A percentile compares a stretch with the other conserved stretches of the same genome.
These are phyloP conservation scores for Huiozyma sinensis DNA, from an alignment of 805 yeast genomes.

Conservation along the genomic window DNA sequence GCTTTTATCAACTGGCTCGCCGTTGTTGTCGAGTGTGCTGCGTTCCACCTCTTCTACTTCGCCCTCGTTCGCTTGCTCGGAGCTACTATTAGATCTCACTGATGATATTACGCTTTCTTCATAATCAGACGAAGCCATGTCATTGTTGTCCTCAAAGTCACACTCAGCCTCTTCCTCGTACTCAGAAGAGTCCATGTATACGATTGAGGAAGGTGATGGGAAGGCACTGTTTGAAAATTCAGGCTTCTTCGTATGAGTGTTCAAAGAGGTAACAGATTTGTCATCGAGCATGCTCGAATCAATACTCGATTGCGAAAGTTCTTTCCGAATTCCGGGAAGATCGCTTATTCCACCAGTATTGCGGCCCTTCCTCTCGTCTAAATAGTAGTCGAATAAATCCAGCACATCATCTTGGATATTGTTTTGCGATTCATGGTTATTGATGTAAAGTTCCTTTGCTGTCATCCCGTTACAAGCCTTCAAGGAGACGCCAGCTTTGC, in stretches of 20 bases:
- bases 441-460: conserved; percentile 24
- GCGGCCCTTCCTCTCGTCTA: conserved; percentile 3
- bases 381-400: conserved; percentile 20
- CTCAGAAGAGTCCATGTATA: not conserved
- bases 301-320: conserved; percentile 19
- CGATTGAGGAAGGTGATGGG: not conserved
- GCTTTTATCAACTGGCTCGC: not conserved
- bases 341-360: conserved; percentile 5
- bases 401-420: conserved; percentile 17
- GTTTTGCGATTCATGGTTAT: conserved; percentile 3
- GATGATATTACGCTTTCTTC: conserved; percentile 6
- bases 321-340: conserved; percentile 14
- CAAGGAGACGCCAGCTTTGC: conserved; percentile 48
- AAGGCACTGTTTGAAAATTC: not conserved
- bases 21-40: not conserved
- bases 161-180: conserved; percentile 12
- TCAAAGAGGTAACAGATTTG: conserved; percentile 13
- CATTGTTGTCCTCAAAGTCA: conserved; percentile 21
- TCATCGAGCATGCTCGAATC: conserved; percentile 20
- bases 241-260: not conserved
- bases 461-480: conserved; percentile 42
- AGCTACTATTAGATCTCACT: no score
- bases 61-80: conserved; percentile 10
- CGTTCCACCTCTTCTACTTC: conserved; percentile 6
- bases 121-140: conserved; percentile 6